A percentile compares a stretch with the other conserved stretches of the same genome.
These are phyloP conservation scores for Ganoderma lucidum DNA, from an alignment of 1,284 basidiomycete species.

Conservation along the genomic window DNA sequence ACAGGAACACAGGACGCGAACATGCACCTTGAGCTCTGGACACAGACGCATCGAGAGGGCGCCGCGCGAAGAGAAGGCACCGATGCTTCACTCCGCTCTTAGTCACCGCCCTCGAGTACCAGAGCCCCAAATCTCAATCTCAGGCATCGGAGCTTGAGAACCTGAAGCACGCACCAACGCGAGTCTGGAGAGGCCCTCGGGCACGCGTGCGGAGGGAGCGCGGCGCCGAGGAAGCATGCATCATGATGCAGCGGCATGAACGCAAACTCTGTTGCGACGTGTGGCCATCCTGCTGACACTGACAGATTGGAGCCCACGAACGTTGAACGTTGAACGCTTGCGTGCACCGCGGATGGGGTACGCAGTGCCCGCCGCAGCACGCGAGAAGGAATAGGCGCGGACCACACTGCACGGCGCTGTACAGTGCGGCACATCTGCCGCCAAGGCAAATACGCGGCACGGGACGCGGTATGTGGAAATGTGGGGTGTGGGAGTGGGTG, in stretches of 20 bases:
- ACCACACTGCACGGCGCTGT: neutral
- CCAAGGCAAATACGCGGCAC: neutral
- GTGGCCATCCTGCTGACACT: neutral
- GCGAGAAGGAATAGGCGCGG: neutral
- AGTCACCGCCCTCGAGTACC: neutral
- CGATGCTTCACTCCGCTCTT: neutral
- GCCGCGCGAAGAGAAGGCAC: neutral
- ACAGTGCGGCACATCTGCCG: neutral
- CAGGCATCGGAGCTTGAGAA: neutral
- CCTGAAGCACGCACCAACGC: neutral
- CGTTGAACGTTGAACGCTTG: neutral
- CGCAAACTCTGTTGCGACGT: neutral
- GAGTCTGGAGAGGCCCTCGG: neutral
- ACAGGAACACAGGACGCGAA: neutral
- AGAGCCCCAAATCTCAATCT: neutral
- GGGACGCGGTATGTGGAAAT: neutral
- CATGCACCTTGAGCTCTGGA: neutral
- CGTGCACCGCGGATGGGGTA: neutral
- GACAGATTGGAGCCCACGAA: conserved; percentile 3
- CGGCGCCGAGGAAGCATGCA: neutral
- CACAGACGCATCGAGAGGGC: neutral
- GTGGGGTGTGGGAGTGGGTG: neutral
- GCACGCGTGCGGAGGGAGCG: neutral
- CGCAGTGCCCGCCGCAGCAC: neutral
- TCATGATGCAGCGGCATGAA: neutral